phyloP scores from a whole-genome alignment of 1,139 yeast genomes.

The Arxiozyma heterogenica region DNA sequence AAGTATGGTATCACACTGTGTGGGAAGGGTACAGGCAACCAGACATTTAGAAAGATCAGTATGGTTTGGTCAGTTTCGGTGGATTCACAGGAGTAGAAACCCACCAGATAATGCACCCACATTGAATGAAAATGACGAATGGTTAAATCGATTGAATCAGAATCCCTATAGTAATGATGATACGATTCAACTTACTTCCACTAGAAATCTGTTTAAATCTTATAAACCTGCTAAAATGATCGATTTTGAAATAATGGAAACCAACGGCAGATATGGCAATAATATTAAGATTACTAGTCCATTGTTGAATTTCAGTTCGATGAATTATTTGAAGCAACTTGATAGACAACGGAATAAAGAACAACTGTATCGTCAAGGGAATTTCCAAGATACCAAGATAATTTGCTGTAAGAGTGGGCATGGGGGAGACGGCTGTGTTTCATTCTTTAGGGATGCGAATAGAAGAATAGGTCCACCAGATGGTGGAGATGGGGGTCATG shows the following conservation, averaged over 20 bases:
- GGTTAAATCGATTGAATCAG: constrained; percentile 32
- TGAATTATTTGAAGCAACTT: constrained; percentile 25
- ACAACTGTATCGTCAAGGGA: constrained; percentile 33
- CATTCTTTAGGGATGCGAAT: constrained; percentile 81
- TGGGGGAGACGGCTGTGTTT: constrained; percentile 84
- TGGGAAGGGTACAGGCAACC: background rate
- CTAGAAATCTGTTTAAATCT: background rate
- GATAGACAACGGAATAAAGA: constrained; percentile 22
- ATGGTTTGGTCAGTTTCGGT: background rate
- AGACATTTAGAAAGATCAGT: no score
- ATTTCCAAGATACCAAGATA: constrained; percentile 55
- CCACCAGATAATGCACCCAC: constrained; percentile 43
- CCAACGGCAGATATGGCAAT: constrained; percentile 13
- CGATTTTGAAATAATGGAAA: background rate
- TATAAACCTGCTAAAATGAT: background rate
- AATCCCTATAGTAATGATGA: background rate
- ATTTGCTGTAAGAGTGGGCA: constrained; percentile 64
- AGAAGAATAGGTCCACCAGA: constrained; percentile 88
- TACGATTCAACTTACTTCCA: background rate
- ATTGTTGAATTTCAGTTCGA: constrained; percentile 33
- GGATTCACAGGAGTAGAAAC: background rate
- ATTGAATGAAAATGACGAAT: constrained; percentile 37
- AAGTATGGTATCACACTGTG: background rate
- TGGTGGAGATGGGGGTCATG: constrained; percentile 96
- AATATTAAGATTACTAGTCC: constrained; percentile 16